Base-by-base conservation (phyloP, 768 basidiomycete species). In the Russula lepida region DNA sequence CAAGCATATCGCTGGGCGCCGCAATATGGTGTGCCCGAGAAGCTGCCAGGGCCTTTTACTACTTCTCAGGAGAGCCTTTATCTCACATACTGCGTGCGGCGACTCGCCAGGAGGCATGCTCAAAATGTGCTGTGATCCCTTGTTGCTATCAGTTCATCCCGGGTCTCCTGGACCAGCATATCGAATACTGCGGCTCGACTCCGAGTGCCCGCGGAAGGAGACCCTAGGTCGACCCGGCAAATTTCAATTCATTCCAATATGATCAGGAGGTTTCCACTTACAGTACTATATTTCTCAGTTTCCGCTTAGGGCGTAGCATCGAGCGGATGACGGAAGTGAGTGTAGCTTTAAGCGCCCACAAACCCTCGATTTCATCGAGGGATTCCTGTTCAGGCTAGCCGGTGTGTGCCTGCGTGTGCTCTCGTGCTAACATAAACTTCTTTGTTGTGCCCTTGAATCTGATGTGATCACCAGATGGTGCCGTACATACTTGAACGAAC, bases 241-340 rank as follows among this genome's bases (percentile, higher is more conserved):
- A 21, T 37, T 41, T 54, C 52, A 47, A 37, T 54, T 37, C 17
- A 30, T n/a, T 12, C 50, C 32, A 35, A 47, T 55, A n/a, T 33
- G 48, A 49, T 4, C 41, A 21, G 25, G 6, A n/a, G 4, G 1
- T 13, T 27, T n/a, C 30, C 39, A 21, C 54, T 43, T 30, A 12
- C 54, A 8, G 35, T 17, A 37, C 35, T n/a, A n/a, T n/a, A n/a
- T n/a, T 56, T 50, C 48, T 25, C 55, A 30, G 21, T 56, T 49
- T 15, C 60, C 60, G 41, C 49, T 49, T 55, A 35, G 5, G 32
- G 60, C 54, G 43, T 50, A 27, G 32, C 50, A 48, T 44, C 35
- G 21, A 17, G 43, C 33, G 44, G 30, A 21, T 3, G 39, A 37
- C 60, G 53, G 48, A 56, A 33, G 54, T 54, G 23, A 33, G 25